phyloP scores from a whole-genome alignment of 2,329 filamentous ascomycete genomes.

The Penicillium sp. region DNA sequence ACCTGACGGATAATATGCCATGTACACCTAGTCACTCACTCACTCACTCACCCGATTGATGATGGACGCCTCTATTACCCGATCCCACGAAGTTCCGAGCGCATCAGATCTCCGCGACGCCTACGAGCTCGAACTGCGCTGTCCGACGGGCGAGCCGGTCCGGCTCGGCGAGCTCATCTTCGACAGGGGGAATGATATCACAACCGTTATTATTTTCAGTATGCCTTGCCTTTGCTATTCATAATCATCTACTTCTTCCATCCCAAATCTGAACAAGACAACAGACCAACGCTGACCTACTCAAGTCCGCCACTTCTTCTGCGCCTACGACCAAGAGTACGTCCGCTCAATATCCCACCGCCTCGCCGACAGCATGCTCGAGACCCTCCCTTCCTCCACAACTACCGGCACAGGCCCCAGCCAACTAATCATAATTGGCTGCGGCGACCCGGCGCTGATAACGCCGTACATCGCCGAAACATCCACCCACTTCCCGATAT shows the following conservation, averaged over 20 bases:
- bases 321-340: conserved; percentile 30
- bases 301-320: conserved; percentile 32
- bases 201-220: conserved; percentile 30
- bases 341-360: conserved; percentile 23
- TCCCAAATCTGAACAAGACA: too few relatives aligned
- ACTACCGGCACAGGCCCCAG: conserved; percentile 17
- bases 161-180: conserved; percentile 32
- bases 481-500: conserved; percentile 23
- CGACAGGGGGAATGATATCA: conserved; percentile 28
- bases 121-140: conserved; percentile 29
- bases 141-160: conserved; percentile 20
- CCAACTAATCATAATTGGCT: conserved; percentile 31
- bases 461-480: conserved; percentile 29
- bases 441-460: conserved; percentile 27
- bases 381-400: conserved; percentile 15
- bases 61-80: background rate
- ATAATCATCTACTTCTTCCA: conserved; percentile 29
- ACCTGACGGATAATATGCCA: too few relatives aligned
- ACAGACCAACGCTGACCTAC: background rate
- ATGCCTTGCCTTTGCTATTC: background rate
- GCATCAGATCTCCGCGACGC: conserved; percentile 19
- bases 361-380: conserved; percentile 24
- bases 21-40: too few relatives aligned
- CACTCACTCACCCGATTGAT: background rate
- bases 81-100: background rate